Conservation (phyloP, 805 yeast genomes). For the Candida nemodendra region DNA sequence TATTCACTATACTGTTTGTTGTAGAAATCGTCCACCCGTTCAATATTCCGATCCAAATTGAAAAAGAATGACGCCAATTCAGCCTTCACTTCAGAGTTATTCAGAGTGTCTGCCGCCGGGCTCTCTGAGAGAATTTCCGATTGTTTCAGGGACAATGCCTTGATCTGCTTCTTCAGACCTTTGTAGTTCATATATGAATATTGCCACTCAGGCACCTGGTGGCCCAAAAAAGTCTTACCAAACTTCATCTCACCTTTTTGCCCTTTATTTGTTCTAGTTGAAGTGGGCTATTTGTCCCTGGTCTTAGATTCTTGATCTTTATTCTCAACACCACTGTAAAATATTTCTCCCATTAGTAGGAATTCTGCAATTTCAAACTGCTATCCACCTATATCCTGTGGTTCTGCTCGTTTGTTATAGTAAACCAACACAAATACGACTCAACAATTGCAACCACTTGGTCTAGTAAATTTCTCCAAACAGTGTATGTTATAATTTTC, state of each 20-base stretch:
- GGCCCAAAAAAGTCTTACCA: slow-evolving; percentile 74
- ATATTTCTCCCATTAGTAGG: no score
- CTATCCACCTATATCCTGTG: no score
- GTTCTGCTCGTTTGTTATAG: no score
- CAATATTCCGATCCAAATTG: slow-evolving; percentile 76
- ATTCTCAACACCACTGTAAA: no score
- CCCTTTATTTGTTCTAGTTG: no score
- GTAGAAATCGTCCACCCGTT: slow-evolving; percentile 77
- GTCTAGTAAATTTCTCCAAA: no score
- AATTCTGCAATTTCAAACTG: no score
- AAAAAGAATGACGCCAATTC: slow-evolving; percentile 68
- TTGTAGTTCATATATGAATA: slow-evolving; percentile 83
- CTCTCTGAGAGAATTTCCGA: slow-evolving; percentile 27
- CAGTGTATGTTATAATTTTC: no score
- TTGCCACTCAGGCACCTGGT: slow-evolving; percentile 95
- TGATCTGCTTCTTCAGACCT: slow-evolving; percentile 75
- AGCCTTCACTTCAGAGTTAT: slow-evolving; percentile 42
- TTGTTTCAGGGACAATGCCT: slow-evolving; percentile 52
- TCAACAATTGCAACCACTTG: no score
- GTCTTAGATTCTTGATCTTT: no score
- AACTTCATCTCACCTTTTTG: slow-evolving; percentile 58
- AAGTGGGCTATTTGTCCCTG: no score
- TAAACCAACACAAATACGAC: no score
- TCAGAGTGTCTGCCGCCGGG: slow-evolving; percentile 34
- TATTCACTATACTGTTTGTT: slow-evolving; percentile 72